A percentile compares a stretch with the other conserved stretches of the same genome.
These are phyloP conservation scores for Adansonia gregorii DNA, from an alignment of 441 rosid species.

Conservation along the genomic window DNA sequence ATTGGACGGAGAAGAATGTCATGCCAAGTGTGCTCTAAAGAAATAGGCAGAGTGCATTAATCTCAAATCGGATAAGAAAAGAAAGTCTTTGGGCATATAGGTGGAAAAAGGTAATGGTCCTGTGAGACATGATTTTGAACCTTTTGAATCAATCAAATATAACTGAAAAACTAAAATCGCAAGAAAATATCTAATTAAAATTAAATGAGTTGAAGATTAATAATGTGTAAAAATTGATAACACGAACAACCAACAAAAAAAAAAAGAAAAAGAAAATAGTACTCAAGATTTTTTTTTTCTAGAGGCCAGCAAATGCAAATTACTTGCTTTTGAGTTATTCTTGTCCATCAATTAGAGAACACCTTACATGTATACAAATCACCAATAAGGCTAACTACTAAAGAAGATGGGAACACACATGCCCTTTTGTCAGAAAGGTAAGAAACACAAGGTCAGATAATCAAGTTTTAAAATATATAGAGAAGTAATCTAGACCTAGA, in stretches of 20 bases:
- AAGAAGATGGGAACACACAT: neutral
- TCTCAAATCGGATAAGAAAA: too few relatives aligned
- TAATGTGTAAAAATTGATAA: neutral
- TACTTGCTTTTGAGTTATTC: neutral
- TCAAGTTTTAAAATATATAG: slow-evolving; percentile 4
- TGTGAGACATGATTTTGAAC: neutral
- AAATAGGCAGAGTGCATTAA: too few relatives aligned
- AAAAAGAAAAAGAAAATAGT: neutral
- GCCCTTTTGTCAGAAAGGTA: neutral
- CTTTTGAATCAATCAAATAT: neutral
- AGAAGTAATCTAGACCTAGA: slow-evolving; percentile 1
- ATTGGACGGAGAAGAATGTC: too few relatives aligned
- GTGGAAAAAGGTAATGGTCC: too few relatives aligned
- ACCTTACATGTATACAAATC: neutral
- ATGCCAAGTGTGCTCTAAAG: too few relatives aligned
- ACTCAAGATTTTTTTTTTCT: neutral
- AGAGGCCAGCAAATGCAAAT: neutral
- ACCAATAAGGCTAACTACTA: neutral
- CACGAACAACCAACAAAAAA: neutral
- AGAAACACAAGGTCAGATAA: slow-evolving; percentile 2
- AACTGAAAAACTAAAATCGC: neutral
- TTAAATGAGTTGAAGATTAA: neutral
- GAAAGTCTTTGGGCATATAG: too few relatives aligned
- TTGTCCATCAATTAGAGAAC: neutral
- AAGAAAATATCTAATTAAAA: neutral